These are phyloP conservation scores for Epichloe festucae DNA, from an alignment of 2,329 filamentous ascomycete species.

Conservation along the genomic window DNA sequence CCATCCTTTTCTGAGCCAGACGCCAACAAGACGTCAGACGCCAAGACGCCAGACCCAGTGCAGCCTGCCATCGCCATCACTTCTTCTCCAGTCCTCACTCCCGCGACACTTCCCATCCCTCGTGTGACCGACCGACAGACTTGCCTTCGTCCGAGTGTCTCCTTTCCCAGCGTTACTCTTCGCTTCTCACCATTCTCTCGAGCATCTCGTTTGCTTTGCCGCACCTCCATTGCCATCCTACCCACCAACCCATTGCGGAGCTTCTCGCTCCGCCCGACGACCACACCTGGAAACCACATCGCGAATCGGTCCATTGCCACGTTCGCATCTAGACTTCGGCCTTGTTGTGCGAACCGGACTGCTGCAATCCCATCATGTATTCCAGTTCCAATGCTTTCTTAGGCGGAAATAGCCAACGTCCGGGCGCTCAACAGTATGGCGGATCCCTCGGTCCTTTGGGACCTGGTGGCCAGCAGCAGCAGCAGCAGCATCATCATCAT, in stretches of 20 bases:
- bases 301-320: background rate
- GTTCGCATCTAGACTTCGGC: background rate
- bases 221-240: background rate
- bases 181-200: background rate
- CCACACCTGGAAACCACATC: background rate
- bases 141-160: background rate
- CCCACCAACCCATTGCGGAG: constrained; percentile 1
- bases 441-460: constrained; percentile 34
- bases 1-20: constrained; percentile 5
- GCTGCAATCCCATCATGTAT: constrained; percentile 50
- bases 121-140: background rate
- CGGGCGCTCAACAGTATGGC: constrained; percentile 42
- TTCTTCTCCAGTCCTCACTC: background rate
- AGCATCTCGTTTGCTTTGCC: constrained; percentile 3
- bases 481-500: constrained; percentile 36
- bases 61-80: constrained; percentile 1
- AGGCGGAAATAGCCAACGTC: constrained; percentile 63
- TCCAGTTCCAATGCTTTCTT: constrained; percentile 79
- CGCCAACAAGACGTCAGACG: too few relatives aligned
- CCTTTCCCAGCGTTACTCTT: background rate
- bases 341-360: background rate
- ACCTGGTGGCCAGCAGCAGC: constrained; percentile 30
- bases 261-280: constrained; percentile 1
- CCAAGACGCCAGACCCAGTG: background rate
- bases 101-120: background rate